These are phyloP conservation scores for Rugosomyces carneus DNA, from an alignment of 1,284 basidiomycete species.

Conservation along the genomic window DNA sequence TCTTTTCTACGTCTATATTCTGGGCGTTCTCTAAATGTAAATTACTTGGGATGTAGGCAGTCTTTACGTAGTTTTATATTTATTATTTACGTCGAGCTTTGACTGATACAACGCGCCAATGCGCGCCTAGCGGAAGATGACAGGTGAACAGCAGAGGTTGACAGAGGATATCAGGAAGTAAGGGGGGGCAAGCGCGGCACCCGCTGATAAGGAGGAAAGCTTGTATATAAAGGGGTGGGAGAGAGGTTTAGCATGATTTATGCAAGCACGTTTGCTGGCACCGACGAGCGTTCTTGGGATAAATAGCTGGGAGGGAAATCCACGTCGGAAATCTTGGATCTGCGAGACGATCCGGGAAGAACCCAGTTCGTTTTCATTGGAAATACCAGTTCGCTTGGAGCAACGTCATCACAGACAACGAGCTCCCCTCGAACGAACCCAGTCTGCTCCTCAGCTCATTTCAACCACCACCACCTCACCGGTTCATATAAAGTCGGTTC, in stretches of 20 bases:
- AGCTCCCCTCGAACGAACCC: slow-evolving; percentile 35
- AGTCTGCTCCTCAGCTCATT: slow-evolving; percentile 53
- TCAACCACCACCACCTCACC: slow-evolving; percentile 60
- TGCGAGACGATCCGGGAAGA: slow-evolving; percentile 51
- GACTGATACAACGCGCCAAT: no score
- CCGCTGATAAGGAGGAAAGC: slow-evolving; percentile 20
- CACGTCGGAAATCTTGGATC: slow-evolving; percentile 32
- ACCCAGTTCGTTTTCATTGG: slow-evolving; percentile 27
- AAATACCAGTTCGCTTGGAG: slow-evolving; percentile 17
- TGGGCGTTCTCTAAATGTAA: neutral
- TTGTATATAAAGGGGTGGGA: slow-evolving; percentile 19
- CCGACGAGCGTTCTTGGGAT: slow-evolving; percentile 16
- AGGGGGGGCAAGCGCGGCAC: slow-evolving; percentile 14
- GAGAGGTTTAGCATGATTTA: slow-evolving; percentile 18
- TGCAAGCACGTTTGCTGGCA: slow-evolving; percentile 37
- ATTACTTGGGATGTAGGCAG: no score
- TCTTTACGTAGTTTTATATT: no score
- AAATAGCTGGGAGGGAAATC: no score
- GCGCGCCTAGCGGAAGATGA: slow-evolving; percentile 3
- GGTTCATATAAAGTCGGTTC: slow-evolving; percentile 46
- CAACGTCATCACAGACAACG: slow-evolving; percentile 57
- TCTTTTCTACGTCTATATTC: neutral
- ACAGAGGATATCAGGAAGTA: slow-evolving; percentile 11
- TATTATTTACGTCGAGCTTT: no score
- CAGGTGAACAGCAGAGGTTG: slow-evolving; percentile 7